Evolutionary conservation across 352 stramenopile species (phyloP).

Genomic region (Phytophthora pisi): DNA sequence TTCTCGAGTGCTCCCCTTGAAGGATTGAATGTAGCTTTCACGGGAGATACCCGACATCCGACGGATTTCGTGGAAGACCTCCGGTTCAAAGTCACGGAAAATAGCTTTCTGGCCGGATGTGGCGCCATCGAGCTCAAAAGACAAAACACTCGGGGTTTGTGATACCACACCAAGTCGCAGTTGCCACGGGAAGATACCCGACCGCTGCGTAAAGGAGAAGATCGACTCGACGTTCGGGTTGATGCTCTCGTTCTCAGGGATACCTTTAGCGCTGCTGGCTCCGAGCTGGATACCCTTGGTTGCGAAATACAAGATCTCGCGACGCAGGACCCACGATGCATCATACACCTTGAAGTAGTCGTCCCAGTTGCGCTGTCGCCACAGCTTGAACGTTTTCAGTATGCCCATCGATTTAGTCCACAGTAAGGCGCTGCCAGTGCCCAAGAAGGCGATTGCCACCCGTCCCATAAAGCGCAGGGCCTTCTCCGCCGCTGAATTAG

Average conservation of each 20-base stretch:
- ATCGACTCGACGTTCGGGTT: constrained; percentile 52
- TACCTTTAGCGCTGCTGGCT: constrained; percentile 41
- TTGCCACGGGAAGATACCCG: constrained; percentile 72
- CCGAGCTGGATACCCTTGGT: constrained; percentile 80
- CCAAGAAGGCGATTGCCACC: constrained; percentile 69
- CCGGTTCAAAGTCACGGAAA: constrained; percentile 86
- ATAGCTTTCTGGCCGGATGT: constrained; percentile 67
- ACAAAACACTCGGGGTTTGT: constrained; percentile 59
- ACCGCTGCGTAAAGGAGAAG: constrained; percentile 74
- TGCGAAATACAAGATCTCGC: constrained; percentile 85
- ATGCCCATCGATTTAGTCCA: constrained; percentile 75
- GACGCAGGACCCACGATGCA: constrained; percentile 81
- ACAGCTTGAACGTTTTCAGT: constrained; percentile 69
- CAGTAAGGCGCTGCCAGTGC: constrained; percentile 64
- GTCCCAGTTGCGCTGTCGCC: constrained; percentile 83
- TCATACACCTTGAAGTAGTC: constrained; percentile 89
- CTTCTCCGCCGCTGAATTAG: constrained; percentile 66
- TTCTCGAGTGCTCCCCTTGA: constrained; percentile 79
- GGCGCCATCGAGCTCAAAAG: constrained; percentile 74
- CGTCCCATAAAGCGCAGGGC: constrained; percentile 69
- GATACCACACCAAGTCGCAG: constrained; percentile 50
- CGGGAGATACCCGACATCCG: constrained; percentile 79
- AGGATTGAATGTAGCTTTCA: constrained; percentile 80
- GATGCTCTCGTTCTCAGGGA: constrained; percentile 37
- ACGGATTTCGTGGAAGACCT: constrained; percentile 83